Conservation (phyloP, 192 early-diverging fungal species). For the Phlyctochytrium planicorne region DNA sequence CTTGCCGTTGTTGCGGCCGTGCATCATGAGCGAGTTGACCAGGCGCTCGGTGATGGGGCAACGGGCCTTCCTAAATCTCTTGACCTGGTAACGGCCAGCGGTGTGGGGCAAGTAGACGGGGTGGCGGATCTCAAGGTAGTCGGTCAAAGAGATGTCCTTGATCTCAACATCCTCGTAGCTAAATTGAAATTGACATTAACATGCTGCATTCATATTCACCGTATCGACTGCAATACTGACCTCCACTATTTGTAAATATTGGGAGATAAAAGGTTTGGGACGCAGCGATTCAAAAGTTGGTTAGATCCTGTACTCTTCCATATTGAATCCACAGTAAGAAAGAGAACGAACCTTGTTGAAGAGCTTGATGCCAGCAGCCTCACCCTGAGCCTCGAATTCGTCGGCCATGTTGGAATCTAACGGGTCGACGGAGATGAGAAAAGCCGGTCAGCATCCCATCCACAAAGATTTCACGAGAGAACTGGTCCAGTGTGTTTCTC, state of each 20-base stretch:
- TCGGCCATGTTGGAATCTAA: slow-evolving; percentile 22
- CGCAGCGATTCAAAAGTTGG: no score
- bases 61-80: slow-evolving; percentile 98
- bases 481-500: no score
- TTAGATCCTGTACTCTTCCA: no score
- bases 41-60: slow-evolving; percentile 98
- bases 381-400: slow-evolving; percentile 25
- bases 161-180: slow-evolving; percentile 52
- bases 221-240: background rate
- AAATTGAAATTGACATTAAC: background rate
- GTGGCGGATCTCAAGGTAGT: slow-evolving; percentile 10
- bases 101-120: slow-evolving; percentile 98
- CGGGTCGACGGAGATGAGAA: no score
- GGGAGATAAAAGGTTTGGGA: no score
- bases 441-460: background rate
- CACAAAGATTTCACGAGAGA: no score
- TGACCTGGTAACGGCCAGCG: slow-evolving; percentile 95
- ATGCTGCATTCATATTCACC: slow-evolving; percentile 7
- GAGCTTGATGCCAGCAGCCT: slow-evolving; percentile 35
- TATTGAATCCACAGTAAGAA: no score
- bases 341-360: slow-evolving; percentile 59
- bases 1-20: slow-evolving; percentile 99
- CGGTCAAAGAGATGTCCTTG: slow-evolving; percentile 47
- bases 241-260: no score
- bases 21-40: slow-evolving; percentile 99